Evolutionary conservation across 2,329 filamentous ascomycete genomes (phyloP).

Genomic region (Claviceps sp.): DNA sequence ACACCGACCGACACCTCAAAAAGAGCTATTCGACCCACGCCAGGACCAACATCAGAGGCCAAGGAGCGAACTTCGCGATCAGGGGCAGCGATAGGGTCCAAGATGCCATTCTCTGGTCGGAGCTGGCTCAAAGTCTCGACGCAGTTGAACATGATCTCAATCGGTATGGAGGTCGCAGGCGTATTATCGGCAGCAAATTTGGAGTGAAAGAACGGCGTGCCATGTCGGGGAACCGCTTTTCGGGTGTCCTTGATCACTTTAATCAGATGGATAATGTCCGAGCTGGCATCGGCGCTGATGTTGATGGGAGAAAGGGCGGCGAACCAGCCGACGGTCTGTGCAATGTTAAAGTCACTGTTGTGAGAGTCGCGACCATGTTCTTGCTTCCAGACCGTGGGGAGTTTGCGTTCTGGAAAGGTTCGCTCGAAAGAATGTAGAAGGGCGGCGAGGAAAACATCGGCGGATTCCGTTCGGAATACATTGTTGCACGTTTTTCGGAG

Average conservation of each 20-base stretch:
- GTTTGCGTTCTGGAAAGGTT: constrained; percentile 36
- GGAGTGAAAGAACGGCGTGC: constrained; percentile 36
- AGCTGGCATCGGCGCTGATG: constrained; percentile 26
- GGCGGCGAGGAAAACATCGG: constrained; percentile 40
- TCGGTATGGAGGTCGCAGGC: constrained; percentile 27
- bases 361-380: constrained; percentile 34
- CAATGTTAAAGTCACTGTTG: constrained; percentile 34
- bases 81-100: constrained; percentile 32
- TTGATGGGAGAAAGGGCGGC: constrained; percentile 41
- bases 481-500: constrained; percentile 30
- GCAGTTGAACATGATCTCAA: constrained; percentile 47
- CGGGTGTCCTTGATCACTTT: constrained; percentile 40
- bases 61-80: constrained; percentile 24
- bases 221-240: constrained; percentile 28
- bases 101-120: constrained; percentile 32
- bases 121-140: constrained; percentile 35
- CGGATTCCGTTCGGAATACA: constrained; percentile 36
- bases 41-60: constrained; percentile 29
- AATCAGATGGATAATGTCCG: constrained; percentile 37
- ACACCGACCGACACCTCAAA: constrained; percentile 38
- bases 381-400: constrained; percentile 41
- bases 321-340: constrained; percentile 47
- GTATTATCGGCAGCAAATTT: constrained; percentile 24
- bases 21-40: constrained; percentile 33
- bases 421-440: constrained; percentile 42